These are phyloP conservation scores for Thraustochytrium sp. DNA, from an alignment of 352 stramenopile genomes.

Conservation along the genomic window DNA sequence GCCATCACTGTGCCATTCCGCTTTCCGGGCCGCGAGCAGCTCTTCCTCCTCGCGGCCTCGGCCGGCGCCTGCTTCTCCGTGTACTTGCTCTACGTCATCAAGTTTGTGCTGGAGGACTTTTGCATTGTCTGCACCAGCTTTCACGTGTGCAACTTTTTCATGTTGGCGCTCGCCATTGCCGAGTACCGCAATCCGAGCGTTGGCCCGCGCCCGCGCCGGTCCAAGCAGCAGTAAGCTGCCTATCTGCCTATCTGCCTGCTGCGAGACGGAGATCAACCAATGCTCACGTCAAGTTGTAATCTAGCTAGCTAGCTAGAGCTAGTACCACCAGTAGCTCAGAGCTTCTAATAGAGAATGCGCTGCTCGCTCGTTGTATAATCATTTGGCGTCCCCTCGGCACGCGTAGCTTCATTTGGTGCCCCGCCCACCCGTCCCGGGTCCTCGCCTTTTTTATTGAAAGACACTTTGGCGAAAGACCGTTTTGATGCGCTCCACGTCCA, in stretches of 20 bases:
- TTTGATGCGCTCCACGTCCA: neutral
- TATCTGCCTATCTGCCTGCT: too few species aligned
- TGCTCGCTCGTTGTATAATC: too few species aligned
- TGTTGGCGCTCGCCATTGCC: neutral
- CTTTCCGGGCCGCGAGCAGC: neutral
- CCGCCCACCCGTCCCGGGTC: too few species aligned
- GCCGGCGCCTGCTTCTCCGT: neutral
- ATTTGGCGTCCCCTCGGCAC: neutral
- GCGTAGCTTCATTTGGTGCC: neutral
- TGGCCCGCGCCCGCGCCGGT: neutral
- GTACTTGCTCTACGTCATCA: constrained; percentile 17
- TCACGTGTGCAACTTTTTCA: constrained; percentile 2
- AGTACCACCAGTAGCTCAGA: too few species aligned
- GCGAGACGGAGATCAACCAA: too few species aligned
- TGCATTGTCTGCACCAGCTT: constrained; percentile 12
- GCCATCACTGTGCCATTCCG: neutral
- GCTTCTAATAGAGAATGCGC: too few species aligned
- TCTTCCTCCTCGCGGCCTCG: neutral
- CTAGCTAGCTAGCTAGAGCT: too few species aligned
- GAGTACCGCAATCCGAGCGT: neutral
- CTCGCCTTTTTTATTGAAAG: too few species aligned
- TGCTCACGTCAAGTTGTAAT: too few species aligned
- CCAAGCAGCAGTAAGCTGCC: too few species aligned
- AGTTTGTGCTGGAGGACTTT: constrained; percentile 1
- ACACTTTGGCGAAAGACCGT: neutral